These are phyloP conservation scores for Nelumbo lutea DNA, from an alignment of 164 flowering plant genomes.

Conservation along the genomic window DNA sequence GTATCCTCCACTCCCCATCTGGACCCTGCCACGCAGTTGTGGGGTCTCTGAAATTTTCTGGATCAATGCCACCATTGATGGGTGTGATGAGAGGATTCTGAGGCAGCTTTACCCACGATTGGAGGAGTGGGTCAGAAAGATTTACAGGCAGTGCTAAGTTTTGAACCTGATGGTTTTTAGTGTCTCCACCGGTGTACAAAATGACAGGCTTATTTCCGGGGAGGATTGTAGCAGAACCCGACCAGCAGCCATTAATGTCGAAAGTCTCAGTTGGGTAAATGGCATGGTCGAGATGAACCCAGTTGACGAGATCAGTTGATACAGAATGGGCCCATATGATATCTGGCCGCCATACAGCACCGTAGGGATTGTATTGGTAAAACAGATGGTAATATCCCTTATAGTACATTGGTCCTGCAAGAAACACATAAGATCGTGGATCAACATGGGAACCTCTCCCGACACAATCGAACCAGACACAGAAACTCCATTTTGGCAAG, in stretches of 20 bases:
- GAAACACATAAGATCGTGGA: background rate
- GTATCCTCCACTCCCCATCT: constrained; percentile 50
- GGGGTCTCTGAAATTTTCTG: constrained; percentile 62
- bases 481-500: no score
- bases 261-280: constrained; percentile 39
- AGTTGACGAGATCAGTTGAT: constrained; percentile 57
- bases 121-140: constrained; percentile 50
- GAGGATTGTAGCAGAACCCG: constrained; percentile 72
- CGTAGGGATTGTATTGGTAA: constrained; percentile 75
- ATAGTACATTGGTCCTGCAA: constrained; percentile 67
- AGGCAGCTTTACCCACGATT: constrained; percentile 51
- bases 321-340: constrained; percentile 75
- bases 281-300: constrained; percentile 44
- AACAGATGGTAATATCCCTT: constrained; percentile 79
- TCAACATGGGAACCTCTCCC: no score
- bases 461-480: no score
- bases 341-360: constrained; percentile 55
- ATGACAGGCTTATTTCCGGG: constrained; percentile 43
- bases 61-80: constrained; percentile 28
- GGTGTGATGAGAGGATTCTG: constrained; percentile 53
- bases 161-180: constrained; percentile 43
- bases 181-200: constrained; percentile 59
- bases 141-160: constrained; percentile 57
- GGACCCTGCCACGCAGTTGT: constrained; percentile 66
- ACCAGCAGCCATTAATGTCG: constrained; percentile 63